Evolutionary conservation across 208 protist species (phyloP).

Genomic region (Borovskyia barvae): DNA sequence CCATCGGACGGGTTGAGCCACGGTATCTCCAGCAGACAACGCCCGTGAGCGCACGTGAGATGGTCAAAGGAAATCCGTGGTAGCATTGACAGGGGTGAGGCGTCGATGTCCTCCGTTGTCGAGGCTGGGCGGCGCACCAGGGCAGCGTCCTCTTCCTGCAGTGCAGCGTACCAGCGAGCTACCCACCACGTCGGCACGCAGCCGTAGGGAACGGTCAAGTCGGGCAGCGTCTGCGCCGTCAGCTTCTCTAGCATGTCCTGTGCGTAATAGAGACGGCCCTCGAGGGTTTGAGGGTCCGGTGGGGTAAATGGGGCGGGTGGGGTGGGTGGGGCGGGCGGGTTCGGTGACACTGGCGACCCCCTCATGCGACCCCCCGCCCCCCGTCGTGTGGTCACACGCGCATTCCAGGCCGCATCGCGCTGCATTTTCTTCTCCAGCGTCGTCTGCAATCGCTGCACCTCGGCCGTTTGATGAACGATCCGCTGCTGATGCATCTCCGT

Average conservation of each 20-base stretch:
- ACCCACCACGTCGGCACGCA: slow-evolving; percentile 85
- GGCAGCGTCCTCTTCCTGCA: slow-evolving; percentile 21
- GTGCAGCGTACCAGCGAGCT: slow-evolving; percentile 54
- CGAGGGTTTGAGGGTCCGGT: slow-evolving; percentile 22
- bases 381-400: slow-evolving; percentile 23
- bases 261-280: slow-evolving; percentile 31
- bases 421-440: slow-evolving; percentile 35
- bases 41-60: slow-evolving; percentile 61
- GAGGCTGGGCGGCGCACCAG: background rate
- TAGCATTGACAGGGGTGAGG: background rate
- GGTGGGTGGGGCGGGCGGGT: background rate
- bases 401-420: slow-evolving; percentile 30
- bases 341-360: background rate
- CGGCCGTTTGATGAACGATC: slow-evolving; percentile 26
- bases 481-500: slow-evolving; percentile 34
- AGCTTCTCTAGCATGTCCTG: slow-evolving; percentile 28
- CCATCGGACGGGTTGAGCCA: slow-evolving; percentile 70
- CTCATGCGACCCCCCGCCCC: slow-evolving; percentile 9
- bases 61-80: slow-evolving; percentile 30
- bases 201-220: slow-evolving; percentile 33
- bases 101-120: background rate
- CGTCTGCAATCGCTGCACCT: slow-evolving; percentile 22
- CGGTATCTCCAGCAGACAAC: slow-evolving; percentile 35
- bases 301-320: background rate
- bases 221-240: slow-evolving; percentile 15